A percentile compares a stretch with the other conserved stretches of the same genome.
phyloP scores from a whole-genome alignment of 148 eudicot genomes.

The Diospyros kaki region DNA sequence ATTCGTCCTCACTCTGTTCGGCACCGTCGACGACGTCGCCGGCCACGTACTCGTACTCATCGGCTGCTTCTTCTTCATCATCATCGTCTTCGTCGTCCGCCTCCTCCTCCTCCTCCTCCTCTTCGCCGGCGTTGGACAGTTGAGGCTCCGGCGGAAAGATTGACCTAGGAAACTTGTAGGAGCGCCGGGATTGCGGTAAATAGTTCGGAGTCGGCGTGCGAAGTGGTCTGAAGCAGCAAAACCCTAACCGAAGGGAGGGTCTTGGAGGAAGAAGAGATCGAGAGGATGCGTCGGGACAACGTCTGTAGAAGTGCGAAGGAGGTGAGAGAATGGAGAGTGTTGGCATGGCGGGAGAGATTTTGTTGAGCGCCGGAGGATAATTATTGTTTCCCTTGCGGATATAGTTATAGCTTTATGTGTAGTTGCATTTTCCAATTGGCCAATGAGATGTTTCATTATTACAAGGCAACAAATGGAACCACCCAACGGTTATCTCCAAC shows the following conservation, averaged over 20 bases:
- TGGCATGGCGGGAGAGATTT: constrained; percentile 72
- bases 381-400: no score
- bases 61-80: constrained; percentile 64
- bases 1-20: constrained; percentile 34
- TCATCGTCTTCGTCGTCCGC: constrained; percentile 43
- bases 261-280: constrained; percentile 11
- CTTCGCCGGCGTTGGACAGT: constrained; percentile 43
- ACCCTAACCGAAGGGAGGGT: constrained; percentile 27
- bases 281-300: constrained; percentile 4
- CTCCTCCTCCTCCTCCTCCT: constrained; percentile 18
- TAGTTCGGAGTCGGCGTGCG: constrained; percentile 12
- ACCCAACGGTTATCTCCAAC: no score
- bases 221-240: constrained; percentile 20
- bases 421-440: no score
- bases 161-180: constrained; percentile 41
- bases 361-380: no score
- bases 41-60: constrained; percentile 41
- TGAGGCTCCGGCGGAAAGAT: constrained; percentile 36
- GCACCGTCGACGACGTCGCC: constrained; percentile 23
- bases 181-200: constrained; percentile 17
- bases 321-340: constrained; percentile 30
- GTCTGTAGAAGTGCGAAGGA: constrained; percentile 9
- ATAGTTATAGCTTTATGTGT: no score
- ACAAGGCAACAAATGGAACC: no score
- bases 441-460: no score